Percentiles rank a stretch among this genome's conserved stretches.
Conservation (phyloP, 108 stramenopile species). For the Nitzschia sp. region DNA sequence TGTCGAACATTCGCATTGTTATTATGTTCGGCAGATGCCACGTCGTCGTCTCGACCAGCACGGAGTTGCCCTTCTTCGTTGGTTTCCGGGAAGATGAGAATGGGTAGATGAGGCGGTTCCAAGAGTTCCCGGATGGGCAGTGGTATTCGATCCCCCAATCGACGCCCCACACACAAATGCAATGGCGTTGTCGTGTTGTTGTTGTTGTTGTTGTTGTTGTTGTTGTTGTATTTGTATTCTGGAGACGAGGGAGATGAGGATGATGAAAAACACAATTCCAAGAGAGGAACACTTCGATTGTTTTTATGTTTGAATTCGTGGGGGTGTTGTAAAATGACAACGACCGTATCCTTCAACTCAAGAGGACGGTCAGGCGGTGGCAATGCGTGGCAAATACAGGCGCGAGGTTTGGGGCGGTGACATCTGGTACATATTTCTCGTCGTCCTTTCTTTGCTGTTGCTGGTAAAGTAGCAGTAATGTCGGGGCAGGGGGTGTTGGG, state of each 20-base stretch:
- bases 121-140: background rate
- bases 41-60: background rate
- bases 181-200: too few species aligned
- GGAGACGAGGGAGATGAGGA: too few species aligned
- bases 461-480: too few species aligned
- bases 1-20: background rate
- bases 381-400: conserved; percentile 59
- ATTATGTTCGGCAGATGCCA: background rate
- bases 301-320: conserved; percentile 61
- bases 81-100: conserved; percentile 27
- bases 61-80: background rate
- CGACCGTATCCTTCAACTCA: conserved; percentile 30
- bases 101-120: conserved; percentile 13
- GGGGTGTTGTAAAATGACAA: conserved; percentile 76
- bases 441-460: too few species aligned
- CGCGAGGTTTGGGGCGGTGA: conserved; percentile 40
- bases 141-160: conserved; percentile 39
- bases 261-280: conserved; percentile 53
- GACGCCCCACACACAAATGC: conserved; percentile 24
- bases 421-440: conserved; percentile 45
- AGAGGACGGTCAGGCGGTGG: conserved; percentile 46
- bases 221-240: too few species aligned
- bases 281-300: conserved; percentile 65
- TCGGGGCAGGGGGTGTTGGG: too few species aligned
- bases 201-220: too few species aligned